Base-by-base conservation (phyloP, 2,329 filamentous ascomycete species). In the Colletotrichum tanaceti region DNA sequence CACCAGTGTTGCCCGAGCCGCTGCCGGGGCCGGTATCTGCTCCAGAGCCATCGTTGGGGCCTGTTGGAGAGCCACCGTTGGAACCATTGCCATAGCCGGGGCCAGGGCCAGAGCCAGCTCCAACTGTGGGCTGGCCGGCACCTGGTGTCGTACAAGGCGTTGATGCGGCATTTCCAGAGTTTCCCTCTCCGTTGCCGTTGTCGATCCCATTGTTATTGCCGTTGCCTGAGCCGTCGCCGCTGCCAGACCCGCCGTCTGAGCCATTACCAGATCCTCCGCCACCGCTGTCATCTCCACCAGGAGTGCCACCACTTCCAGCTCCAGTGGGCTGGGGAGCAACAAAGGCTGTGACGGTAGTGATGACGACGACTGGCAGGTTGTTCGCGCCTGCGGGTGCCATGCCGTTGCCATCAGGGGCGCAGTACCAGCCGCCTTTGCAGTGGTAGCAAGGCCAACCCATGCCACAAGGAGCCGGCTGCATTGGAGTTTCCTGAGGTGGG, bases 381-480 rank as follows among this genome's bases (percentile, higher is more conserved):
- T 66, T 35, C 7, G 58, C 41, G 10, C 38, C 52, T 50, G 66
- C 59, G 1, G 57, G 39, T 20, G 35, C n/a, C 18, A 24, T 28
- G 6, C 63, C 63, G 4, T 32, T 60, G 7, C 58, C 52, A 18
- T 57, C 58, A 16, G 72, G 59, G 46, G 70, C 71, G 46, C 75
- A 78, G 50, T 76, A 78, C 65, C 71, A 77, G 14, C 76, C 76
- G 4, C 73, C 72, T 39, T 68, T 59, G 55, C 76, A 77, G 47
- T 78, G 75, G 44, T 74, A 74, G 28, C 77, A 78, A 24, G 75
- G 75, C 76, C 76, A 78, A 6, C 76, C 76, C 46, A 74, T 65
- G 0, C 75, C 76, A 47, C 76, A 77, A 2, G 75, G 72, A 3
- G 72, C 73, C 7, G 58, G 68, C 41, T 75, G 74, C 28, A 75